Evolutionary conservation across 768 basidiomycete species (phyloP).

Genomic region (Arthromyces matolae): DNA sequence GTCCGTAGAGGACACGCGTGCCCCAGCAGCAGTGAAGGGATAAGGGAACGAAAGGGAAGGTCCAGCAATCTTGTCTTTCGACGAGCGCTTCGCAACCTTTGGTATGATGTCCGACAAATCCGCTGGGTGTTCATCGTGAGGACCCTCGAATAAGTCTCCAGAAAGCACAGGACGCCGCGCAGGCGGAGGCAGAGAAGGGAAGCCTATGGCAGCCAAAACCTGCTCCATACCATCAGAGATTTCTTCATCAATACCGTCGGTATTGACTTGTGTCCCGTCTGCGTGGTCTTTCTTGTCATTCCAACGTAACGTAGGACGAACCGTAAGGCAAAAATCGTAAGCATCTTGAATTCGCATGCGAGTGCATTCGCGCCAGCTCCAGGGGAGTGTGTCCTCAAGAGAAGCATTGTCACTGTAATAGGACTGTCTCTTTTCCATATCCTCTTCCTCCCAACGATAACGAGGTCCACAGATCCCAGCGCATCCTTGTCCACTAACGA

Average conservation of each 20-base stretch:
- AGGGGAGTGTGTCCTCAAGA: slow-evolving; percentile 56
- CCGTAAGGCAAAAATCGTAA: slow-evolving; percentile 70
- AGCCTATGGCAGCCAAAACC: slow-evolving; percentile 55
- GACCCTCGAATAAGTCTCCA: slow-evolving; percentile 62
- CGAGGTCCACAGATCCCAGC: slow-evolving; percentile 85
- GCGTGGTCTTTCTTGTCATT: slow-evolving; percentile 25
- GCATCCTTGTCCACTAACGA: slow-evolving; percentile 70
- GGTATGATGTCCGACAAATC: slow-evolving; percentile 36
- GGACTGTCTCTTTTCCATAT: slow-evolving; percentile 55
- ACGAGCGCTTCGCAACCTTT: slow-evolving; percentile 41
- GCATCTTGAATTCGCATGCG: slow-evolving; percentile 70
- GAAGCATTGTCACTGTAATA: slow-evolving; percentile 48
- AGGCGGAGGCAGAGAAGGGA: slow-evolving; percentile 48
- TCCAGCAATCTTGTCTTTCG: slow-evolving; percentile 41
- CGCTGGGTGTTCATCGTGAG: slow-evolving; percentile 26
- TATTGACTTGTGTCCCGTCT: slow-evolving; percentile 27
- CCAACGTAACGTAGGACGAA: slow-evolving; percentile 32
- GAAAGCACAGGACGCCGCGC: slow-evolving; percentile 57
- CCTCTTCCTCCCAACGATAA: slow-evolving; percentile 81
- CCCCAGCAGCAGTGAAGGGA: slow-evolving; percentile 62
- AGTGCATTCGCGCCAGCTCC: slow-evolving; percentile 77
- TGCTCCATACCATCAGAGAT: slow-evolving; percentile 53
- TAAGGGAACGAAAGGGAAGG: slow-evolving; percentile 59
- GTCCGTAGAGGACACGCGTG: slow-evolving; percentile 60
- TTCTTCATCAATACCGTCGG: slow-evolving; percentile 20